Evolutionary conservation across 2,329 filamentous ascomycete species (phyloP).

Genomic region (Cercospora sojina): DNA sequence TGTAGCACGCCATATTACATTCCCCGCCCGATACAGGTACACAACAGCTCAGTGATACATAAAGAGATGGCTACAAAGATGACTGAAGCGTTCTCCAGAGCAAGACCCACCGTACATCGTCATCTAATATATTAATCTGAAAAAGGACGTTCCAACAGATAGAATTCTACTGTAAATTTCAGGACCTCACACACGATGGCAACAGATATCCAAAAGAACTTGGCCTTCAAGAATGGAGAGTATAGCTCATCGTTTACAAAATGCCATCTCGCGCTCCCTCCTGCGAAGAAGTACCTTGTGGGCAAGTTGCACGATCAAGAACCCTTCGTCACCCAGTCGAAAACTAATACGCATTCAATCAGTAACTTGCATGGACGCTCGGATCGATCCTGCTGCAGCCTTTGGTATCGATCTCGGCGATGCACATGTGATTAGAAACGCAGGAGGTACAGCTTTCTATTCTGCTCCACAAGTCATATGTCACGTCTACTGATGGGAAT

Average conservation of each 20-base stretch:
- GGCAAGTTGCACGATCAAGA: slow-evolving; percentile 44
- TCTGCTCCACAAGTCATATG: neutral
- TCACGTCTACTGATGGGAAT: neutral
- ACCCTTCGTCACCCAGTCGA: neutral
- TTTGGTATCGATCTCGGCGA: slow-evolving; percentile 72
- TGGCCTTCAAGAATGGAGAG: slow-evolving; percentile 57
- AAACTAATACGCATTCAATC: neutral
- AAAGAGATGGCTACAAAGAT: neutral
- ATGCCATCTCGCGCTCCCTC: slow-evolving; percentile 65
- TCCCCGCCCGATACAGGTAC: slow-evolving; percentile 16
- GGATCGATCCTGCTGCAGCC: slow-evolving; percentile 64
- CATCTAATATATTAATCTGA: neutral
- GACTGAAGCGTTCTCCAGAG: neutral
- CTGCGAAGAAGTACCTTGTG: slow-evolving; percentile 66
- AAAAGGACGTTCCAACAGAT: neutral
- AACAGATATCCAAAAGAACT: slow-evolving; percentile 53
- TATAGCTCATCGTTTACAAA: slow-evolving; percentile 63
- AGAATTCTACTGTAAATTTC: neutral
- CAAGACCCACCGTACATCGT: neutral
- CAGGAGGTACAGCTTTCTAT: slow-evolving; percentile 32
- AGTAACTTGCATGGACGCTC: slow-evolving; percentile 82
- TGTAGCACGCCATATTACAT: slow-evolving; percentile 9
- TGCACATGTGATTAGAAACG: slow-evolving; percentile 72
- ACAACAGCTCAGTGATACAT: slow-evolving; percentile 7
- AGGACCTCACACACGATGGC: slow-evolving; percentile 36